A percentile compares a stretch with the other conserved stretches of the same genome.
phyloP scores from a whole-genome alignment of 192 early-diverging fungal species.

The Glomus cerebriforme region DNA sequence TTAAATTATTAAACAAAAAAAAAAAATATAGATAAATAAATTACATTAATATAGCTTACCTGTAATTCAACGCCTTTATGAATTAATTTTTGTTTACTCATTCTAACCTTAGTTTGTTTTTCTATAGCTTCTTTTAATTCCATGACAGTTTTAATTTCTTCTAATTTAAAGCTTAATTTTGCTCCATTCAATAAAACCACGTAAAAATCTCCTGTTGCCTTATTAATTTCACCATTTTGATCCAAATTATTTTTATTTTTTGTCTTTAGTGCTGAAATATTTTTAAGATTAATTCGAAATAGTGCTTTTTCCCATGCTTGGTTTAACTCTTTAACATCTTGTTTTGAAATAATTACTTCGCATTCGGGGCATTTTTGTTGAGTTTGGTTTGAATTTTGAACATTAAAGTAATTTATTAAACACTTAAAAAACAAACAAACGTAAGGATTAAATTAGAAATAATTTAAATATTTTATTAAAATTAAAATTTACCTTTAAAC shows the following conservation, averaged over 20 bases:
- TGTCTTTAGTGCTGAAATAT: background rate
- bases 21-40: background rate
- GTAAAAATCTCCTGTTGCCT: conserved; percentile 5
- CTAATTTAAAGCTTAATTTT: background rate
- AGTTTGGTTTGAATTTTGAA: background rate
- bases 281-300: background rate
- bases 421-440: background rate
- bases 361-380: conserved; percentile 10
- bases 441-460: background rate
- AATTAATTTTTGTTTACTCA: conserved; percentile 23
- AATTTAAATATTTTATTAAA: background rate
- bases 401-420: background rate
- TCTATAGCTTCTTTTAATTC: conserved; percentile 1
- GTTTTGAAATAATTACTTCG: background rate
- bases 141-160: background rate
- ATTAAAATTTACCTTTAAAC: conserved; percentile 15
- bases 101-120: background rate
- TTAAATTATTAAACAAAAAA: background rate
- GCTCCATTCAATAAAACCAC: conserved; percentile 31
- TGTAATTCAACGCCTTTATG: conserved; percentile 24
- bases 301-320: conserved; percentile 3
- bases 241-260: background rate
- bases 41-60: background rate
- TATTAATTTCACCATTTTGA: background rate
- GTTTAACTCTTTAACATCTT: background rate